Evolutionary conservation across 306 rosid species (phyloP).

Genomic region (Pterocarpus santalinus): DNA sequence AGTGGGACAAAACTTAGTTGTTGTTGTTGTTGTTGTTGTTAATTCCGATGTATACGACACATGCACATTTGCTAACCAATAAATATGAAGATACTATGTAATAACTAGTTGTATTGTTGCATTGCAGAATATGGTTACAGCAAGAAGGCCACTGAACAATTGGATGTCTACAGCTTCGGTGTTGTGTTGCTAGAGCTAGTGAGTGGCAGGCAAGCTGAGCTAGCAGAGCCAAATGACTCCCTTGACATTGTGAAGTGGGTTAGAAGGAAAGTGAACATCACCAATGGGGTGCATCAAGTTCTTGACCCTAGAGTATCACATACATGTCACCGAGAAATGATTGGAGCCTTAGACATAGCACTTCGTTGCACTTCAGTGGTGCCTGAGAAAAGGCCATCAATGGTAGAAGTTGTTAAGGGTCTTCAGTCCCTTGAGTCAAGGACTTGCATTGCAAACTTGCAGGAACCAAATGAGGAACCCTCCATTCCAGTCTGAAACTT

Average conservation of each 20-base stretch:
- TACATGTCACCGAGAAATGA: conserved; percentile 64
- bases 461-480: conserved; percentile 57
- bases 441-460: conserved; percentile 49
- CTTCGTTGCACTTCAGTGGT: conserved; percentile 87
- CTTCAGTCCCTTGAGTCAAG: conserved; percentile 70
- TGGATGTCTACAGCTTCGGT: conserved; percentile 91
- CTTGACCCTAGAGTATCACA: conserved; percentile 70
- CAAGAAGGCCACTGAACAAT: conserved; percentile 78
- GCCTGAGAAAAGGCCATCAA: conserved; percentile 92
- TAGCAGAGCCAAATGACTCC: conserved; percentile 57
- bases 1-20: not conserved
- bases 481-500: conserved; percentile 52
- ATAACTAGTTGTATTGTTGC: conserved; percentile 31
- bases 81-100: not conserved
- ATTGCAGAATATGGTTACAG: conserved; percentile 83
- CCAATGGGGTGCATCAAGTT: conserved; percentile 76
- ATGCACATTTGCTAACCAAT: not conserved
- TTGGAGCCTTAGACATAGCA: conserved; percentile 78
- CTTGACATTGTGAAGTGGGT: conserved; percentile 94
- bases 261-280: conserved; percentile 89
- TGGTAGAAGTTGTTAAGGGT: conserved; percentile 73
- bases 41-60: not conserved
- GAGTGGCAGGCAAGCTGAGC: conserved; percentile 83
- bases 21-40: not conserved
- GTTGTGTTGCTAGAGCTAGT: conserved; percentile 89